Base-by-base conservation (phyloP, 2,329 filamentous ascomycete genomes). In the Alternaria conjuncta region DNA sequence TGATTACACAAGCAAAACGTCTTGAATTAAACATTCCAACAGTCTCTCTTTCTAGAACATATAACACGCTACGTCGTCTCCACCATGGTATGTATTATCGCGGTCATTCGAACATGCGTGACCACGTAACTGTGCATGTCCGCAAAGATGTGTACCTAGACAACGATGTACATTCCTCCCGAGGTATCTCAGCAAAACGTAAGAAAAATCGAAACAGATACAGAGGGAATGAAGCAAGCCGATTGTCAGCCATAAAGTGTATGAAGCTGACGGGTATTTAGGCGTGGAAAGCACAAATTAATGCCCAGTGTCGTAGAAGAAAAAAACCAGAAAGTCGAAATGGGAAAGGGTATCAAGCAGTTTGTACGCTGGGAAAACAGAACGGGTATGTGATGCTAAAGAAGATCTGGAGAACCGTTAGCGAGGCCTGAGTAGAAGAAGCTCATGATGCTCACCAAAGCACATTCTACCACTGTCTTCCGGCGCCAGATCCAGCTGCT, bases 321-420 rank as follows among this genome's bases (percentile, higher is more conserved):
- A 36, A 47, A 47, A 69, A 63, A 64, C 66, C 60, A 71, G 63
- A 55, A 71, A 71, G 47, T 55, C 50, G 45, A 49, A 47, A 63
- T 59, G 71, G 74, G 61, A 72, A 64, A 57, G 76, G 76, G 76
- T 78, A 77, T 77, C 74, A 70, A 69, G 68, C 64, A 71, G 64
- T 66, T 71, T 68, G 55, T 65, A 69, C 64, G 68, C 64, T 70
- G 61, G 63, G 59, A 68, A 72, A 69, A 59, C 58, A 67, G 65
- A 61, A 30, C 41, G 61, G 71, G 60, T 67, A 57, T 66, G 44
- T 60, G 51, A 54, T 53, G 56, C 55, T 51, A 60, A 63, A 64
- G 47, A 32, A 25, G 57, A 63, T 61, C 67, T 70, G 32, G 15
- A 1, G 18, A 21, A 20, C 11, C n/a, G 46, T 66, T 26, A 64